Conservation (phyloP, 345 rosid genomes). For the Balakata baccata region DNA sequence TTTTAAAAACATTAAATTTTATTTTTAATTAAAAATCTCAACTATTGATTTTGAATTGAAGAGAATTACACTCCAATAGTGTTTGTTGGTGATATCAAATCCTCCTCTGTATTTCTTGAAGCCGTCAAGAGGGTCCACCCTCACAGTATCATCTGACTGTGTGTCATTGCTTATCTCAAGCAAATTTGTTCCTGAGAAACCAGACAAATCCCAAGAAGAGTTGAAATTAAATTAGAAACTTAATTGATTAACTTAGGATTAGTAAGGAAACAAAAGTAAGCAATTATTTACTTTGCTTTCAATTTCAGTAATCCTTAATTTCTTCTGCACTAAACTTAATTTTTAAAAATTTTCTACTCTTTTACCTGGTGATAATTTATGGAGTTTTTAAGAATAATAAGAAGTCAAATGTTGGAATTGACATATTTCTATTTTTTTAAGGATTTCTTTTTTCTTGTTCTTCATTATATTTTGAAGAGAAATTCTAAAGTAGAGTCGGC, state of each 20-base stretch:
- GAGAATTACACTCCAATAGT: constrained; percentile 68
- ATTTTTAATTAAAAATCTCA: background rate
- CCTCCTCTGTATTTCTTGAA: constrained; percentile 65
- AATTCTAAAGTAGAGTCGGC: no score
- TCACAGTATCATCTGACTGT: constrained; percentile 41
- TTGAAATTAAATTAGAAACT: background rate
- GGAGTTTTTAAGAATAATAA: background rate
- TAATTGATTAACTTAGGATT: background rate
- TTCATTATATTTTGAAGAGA: no score
- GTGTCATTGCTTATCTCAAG: constrained; percentile 24
- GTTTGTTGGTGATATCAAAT: constrained; percentile 54
- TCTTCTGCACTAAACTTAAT: background rate
- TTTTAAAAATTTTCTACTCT: background rate
- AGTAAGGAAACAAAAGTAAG: background rate
- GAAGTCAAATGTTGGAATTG: background rate
- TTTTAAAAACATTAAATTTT: background rate
- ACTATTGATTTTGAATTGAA: background rate
- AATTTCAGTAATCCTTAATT: constrained; percentile 2
- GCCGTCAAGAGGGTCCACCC: constrained; percentile 52
- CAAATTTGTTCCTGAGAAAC: constrained; percentile 26
- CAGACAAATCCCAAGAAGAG: background rate
- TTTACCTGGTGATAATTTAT: no score
- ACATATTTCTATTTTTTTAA: background rate
- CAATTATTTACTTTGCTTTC: constrained; percentile 1
- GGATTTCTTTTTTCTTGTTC: no score